Evolutionary conservation across 169 alveolate species (phyloP), one percentile per base, ranked within the genome.

Genomic region (Theileria annulata): DNA sequence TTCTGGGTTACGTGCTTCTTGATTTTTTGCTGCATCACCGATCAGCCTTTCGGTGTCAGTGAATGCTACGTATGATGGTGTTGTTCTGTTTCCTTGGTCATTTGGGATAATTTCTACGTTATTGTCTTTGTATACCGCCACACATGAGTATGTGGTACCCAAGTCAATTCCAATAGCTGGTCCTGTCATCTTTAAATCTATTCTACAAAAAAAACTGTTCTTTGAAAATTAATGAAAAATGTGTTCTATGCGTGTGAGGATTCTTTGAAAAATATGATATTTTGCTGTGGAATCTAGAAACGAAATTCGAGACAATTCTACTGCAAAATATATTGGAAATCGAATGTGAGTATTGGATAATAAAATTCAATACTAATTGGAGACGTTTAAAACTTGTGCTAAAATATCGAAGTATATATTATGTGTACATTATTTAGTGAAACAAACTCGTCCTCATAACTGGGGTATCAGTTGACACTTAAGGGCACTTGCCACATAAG

Each of bases 21-120:
- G 98, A 75, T 95, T 96, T 91, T 96, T 97, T 47, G 99, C 99
- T 35, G 99, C 99, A 71, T 96, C 99, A 9, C 99, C 99, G 54
- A 98, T 95, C 54, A 97, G 93, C 76, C 99, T 93, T 82, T 98
- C 99, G 31, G 96, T 92, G 75, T 98, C 99, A 42, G 99, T 97
- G 86, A 96, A 97, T 54, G 99, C 99, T 42, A 97, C 99, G 81
- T 96, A 97, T 0, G 99, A 96, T 19, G 99, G 99, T 13, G 99
- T 97, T 69, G 99, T 97, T 71, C 99, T 91, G 93, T 98, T 97
- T 47, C 99, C 99, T 88, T 97, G 98, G 75, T 97, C 99, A 83
- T 98, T 98, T 21, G 99, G 98, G 74, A 98, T 96, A 77, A 98
- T 97, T 81, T 97, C 99, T 60, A 96, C 99, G 85, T 94, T 94